Evolutionary conservation across 2,329 filamentous ascomycete species (phyloP).

Genomic region (Sclerotinia subarctica): DNA sequence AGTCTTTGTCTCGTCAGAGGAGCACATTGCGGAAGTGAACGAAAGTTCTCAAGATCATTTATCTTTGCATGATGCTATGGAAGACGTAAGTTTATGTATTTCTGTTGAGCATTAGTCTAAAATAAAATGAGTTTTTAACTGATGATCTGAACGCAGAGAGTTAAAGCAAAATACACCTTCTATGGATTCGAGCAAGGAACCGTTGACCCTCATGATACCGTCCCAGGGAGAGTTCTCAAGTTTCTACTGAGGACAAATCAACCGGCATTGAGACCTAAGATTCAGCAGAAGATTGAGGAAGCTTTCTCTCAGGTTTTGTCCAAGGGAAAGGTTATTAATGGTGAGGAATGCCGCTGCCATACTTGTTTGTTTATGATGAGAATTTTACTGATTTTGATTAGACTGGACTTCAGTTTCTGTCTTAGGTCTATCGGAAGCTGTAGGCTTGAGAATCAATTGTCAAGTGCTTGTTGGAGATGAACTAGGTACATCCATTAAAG

Average conservation of each 20-base stretch:
- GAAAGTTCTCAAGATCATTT: background rate
- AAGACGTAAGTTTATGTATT: background rate
- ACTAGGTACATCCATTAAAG: background rate
- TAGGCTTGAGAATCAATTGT: constrained; percentile 1
- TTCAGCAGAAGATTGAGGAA: background rate
- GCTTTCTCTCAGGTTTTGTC: background rate
- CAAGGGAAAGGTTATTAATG: background rate
- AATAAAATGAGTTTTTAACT: background rate
- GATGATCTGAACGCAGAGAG: background rate
- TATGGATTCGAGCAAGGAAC: background rate
- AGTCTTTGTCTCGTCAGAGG: background rate
- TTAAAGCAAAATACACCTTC: constrained; percentile 1
- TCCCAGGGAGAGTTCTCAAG: background rate
- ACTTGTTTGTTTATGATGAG: too few species aligned
- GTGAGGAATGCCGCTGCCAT: background rate
- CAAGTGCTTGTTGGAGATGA: constrained; percentile 1
- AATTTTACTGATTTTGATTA: background rate
- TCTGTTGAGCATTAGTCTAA: background rate
- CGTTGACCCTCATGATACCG: background rate
- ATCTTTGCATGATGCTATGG: background rate
- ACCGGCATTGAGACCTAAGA: background rate
- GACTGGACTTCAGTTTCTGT: constrained; percentile 5
- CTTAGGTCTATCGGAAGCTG: background rate
- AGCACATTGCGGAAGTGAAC: background rate
- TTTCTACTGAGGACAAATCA: background rate